Conservation (phyloP, 1,139 yeast species). For the Sugiyamaella japonica region DNA sequence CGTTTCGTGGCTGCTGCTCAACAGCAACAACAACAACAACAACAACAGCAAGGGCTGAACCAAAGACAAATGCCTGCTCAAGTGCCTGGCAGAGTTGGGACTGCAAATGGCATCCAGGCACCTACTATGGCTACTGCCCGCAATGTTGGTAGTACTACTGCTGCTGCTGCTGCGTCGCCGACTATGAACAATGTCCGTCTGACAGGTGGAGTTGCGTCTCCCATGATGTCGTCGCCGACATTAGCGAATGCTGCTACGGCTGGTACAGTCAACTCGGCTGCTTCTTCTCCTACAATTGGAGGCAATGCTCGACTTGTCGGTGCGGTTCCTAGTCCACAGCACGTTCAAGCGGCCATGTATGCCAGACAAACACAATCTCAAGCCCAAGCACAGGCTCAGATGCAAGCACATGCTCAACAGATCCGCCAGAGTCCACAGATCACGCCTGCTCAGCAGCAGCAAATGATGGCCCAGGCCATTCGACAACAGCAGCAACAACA, state of each 20-base stretch:
- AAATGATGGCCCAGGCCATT: constrained; percentile 24
- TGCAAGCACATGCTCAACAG: constrained; percentile 28
- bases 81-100: not conserved
- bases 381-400: constrained; percentile 15
- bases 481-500: constrained; percentile 28
- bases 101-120: constrained; percentile 4
- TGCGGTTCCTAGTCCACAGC: constrained; percentile 18
- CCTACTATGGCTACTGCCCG: constrained; percentile 7
- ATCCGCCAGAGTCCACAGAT: constrained; percentile 30
- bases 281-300: constrained; percentile 8
- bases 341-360: constrained; percentile 20
- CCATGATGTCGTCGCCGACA: constrained; percentile 8
- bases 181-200: constrained; percentile 9
- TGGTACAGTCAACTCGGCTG: not conserved
- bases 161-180: constrained; percentile 1
- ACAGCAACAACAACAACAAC: constrained; percentile 1
- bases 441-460: constrained; percentile 32
- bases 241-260: not conserved
- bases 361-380: constrained; percentile 20
- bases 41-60: constrained; percentile 1
- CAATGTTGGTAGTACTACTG: not conserved
- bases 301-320: constrained; percentile 10
- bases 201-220: constrained; percentile 4
- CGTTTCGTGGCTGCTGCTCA: constrained; percentile 16
- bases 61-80: constrained; percentile 9